A percentile compares a stretch with the other conserved stretches of the same genome.
Evolutionary conservation across 805 yeast genomes (phyloP).

Genomic region (Cyberlindnera veronae): DNA sequence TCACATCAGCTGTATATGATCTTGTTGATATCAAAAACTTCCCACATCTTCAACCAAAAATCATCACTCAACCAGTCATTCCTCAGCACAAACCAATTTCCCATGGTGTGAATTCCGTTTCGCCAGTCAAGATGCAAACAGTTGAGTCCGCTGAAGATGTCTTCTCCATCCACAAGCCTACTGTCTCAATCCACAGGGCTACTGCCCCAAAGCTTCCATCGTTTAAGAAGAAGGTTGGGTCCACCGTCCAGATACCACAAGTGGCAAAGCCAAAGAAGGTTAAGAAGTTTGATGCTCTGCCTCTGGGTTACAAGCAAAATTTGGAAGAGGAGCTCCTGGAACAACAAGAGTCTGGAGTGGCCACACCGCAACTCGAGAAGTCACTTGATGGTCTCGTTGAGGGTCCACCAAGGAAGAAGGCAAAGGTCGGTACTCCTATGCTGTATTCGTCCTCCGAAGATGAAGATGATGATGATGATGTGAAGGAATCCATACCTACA

Average conservation of each 20-base stretch:
- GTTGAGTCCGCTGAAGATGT: neutral
- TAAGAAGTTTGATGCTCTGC: slow-evolving; percentile 22
- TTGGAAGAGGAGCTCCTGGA: neutral
- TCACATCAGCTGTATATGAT: neutral
- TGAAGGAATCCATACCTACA: slow-evolving; percentile 26
- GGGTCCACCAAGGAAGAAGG: slow-evolving; percentile 3
- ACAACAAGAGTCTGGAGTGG: neutral
- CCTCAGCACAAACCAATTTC: too few species aligned
- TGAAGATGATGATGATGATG: slow-evolving; percentile 29
- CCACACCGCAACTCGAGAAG: neutral
- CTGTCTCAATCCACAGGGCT: neutral
- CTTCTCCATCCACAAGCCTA: neutral
- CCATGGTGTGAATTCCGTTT: too few species aligned
- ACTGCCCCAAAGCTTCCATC: slow-evolving; percentile 17
- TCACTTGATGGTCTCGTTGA: neutral
- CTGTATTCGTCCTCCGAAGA: slow-evolving; percentile 29
- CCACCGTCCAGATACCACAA: slow-evolving; percentile 16
- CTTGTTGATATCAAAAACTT: neutral
- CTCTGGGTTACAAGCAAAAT: neutral
- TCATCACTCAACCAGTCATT: too few species aligned
- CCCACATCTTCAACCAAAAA: neutral
- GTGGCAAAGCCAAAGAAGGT: slow-evolving; percentile 7
- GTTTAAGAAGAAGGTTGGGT: slow-evolving; percentile 23
- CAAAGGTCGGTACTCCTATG: slow-evolving; percentile 9
- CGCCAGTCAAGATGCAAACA: neutral